phyloP scores from a whole-genome alignment of 2,329 filamentous ascomycete species.

The Metarhizium humberi region DNA sequence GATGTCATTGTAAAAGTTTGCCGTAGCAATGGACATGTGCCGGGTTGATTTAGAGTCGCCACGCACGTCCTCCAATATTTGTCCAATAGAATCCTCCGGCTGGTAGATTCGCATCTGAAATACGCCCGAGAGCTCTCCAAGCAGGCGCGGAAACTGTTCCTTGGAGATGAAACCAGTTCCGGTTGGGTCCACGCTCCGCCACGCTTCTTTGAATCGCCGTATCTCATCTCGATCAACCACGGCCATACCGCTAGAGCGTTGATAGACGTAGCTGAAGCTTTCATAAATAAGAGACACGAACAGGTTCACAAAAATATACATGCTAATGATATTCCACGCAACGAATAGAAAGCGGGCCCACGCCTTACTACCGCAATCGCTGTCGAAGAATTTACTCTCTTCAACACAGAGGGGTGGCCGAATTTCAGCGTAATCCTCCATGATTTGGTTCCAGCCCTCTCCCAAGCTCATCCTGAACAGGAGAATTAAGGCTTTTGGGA shows the following conservation, averaged over 20 bases:
- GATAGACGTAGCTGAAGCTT: conserved; percentile 98
- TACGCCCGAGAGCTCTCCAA: conserved; percentile 87
- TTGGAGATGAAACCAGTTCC: conserved; percentile 88
- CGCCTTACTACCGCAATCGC: conserved; percentile 82
- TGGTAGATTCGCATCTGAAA: conserved; percentile 98
- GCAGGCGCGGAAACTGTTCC: conserved; percentile 76
- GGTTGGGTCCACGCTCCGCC: conserved; percentile 88
- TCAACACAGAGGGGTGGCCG: conserved; percentile 73
- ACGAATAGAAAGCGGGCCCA: conserved; percentile 92
- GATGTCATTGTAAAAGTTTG: conserved; percentile 47
- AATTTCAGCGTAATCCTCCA: conserved; percentile 88
- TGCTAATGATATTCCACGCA: conserved; percentile 97
- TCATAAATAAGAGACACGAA: conserved; percentile 99
- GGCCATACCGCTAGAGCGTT: conserved; percentile 85
- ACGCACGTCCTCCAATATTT: conserved; percentile 77
- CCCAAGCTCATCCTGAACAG: conserved; percentile 89
- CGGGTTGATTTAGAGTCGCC: conserved; percentile 42
- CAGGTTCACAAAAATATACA: conserved; percentile 98
- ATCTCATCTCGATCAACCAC: conserved; percentile 90
- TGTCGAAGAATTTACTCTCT: conserved; percentile 63
- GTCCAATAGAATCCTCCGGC: conserved; percentile 76
- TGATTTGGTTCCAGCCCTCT: conserved; percentile 92
- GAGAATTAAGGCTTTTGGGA: conserved; percentile 87
- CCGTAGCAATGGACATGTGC: conserved; percentile 45
- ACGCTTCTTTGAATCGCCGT: conserved; percentile 94